Evolutionary conservation across 192 early-diverging fungal species (phyloP).

Genomic region (Coemansia sp.): DNA sequence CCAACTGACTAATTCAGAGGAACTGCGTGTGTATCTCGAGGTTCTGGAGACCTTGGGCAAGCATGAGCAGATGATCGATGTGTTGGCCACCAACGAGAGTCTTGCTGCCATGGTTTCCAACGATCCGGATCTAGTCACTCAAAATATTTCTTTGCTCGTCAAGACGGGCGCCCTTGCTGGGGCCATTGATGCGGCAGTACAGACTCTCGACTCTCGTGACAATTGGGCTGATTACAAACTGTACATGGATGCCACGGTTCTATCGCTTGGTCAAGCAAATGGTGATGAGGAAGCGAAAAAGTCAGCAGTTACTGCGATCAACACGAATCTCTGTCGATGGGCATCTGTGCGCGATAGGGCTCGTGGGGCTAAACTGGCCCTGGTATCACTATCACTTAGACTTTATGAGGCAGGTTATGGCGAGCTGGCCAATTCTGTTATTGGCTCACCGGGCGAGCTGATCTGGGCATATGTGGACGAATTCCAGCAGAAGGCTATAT

Average conservation of each 20-base stretch:
- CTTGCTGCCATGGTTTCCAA: conserved; percentile 66
- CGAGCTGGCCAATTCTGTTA: neutral
- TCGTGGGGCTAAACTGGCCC: conserved; percentile 35
- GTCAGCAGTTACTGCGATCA: neutral
- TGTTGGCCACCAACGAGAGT: conserved; percentile 57
- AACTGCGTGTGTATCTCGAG: conserved; percentile 72
- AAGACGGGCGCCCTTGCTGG: conserved; percentile 53
- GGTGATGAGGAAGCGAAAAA: conserved; percentile 5
- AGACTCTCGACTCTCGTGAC: conserved; percentile 47
- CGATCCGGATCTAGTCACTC: conserved; percentile 70
- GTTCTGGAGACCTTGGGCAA: conserved; percentile 73
- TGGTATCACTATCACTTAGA: conserved; percentile 22
- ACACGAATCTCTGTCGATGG: conserved; percentile 25
- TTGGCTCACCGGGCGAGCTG: conserved; percentile 13
- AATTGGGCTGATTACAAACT: conserved; percentile 51
- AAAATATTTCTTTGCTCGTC: conserved; percentile 57
- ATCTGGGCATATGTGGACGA: conserved; percentile 40
- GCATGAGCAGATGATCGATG: conserved; percentile 60
- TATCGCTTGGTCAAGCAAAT: neutral
- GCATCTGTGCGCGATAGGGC: conserved; percentile 25
- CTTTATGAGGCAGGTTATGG: conserved; percentile 10
- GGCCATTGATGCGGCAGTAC: conserved; percentile 44
- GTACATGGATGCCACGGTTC: conserved; percentile 32
- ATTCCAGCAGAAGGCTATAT: conserved; percentile 48
- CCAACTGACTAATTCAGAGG: conserved; percentile 69